These are phyloP conservation scores for Kazachstania taianensis DNA, from an alignment of 805 yeast species.

Conservation along the genomic window DNA sequence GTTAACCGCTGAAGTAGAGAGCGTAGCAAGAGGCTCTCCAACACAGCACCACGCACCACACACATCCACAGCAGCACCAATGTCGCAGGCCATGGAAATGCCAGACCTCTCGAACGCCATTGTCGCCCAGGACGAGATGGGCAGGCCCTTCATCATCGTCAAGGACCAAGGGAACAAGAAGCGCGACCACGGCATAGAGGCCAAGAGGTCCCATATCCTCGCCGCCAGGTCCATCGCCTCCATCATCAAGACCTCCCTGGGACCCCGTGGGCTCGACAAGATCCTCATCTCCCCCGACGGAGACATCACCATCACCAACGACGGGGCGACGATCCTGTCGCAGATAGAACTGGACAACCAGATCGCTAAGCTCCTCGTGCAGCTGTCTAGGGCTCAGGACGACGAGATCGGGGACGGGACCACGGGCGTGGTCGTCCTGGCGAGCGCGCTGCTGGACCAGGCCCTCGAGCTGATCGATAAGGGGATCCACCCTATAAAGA, in stretches of 20 bases:
- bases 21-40: too few species aligned
- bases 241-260: constrained; percentile 83
- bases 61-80: too few species aligned
- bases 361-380: constrained; percentile 90
- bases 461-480: constrained; percentile 89
- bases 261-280: constrained; percentile 98
- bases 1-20: too few species aligned
- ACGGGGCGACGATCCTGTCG: constrained; percentile 92
- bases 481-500: constrained; percentile 94
- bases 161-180: constrained; percentile 65
- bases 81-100: constrained; percentile 34
- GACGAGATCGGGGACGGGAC: constrained; percentile 99
- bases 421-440: constrained; percentile 95
- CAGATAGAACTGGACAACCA: constrained; percentile 95
- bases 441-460: constrained; percentile 89
- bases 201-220: constrained; percentile 74
- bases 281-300: constrained; percentile 93
- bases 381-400: constrained; percentile 88
- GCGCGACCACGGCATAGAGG: constrained; percentile 69
- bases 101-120: constrained; percentile 97
- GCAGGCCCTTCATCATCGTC: constrained; percentile 96
- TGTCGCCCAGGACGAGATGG: constrained; percentile 98
- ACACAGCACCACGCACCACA: too few species aligned
- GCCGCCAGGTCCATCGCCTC: constrained; percentile 94
- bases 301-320: constrained; percentile 95